A percentile compares a stretch with the other conserved stretches of the same genome.
Conservation (phyloP, 192 early-diverging fungal species). For the Podila horticola region DNA sequence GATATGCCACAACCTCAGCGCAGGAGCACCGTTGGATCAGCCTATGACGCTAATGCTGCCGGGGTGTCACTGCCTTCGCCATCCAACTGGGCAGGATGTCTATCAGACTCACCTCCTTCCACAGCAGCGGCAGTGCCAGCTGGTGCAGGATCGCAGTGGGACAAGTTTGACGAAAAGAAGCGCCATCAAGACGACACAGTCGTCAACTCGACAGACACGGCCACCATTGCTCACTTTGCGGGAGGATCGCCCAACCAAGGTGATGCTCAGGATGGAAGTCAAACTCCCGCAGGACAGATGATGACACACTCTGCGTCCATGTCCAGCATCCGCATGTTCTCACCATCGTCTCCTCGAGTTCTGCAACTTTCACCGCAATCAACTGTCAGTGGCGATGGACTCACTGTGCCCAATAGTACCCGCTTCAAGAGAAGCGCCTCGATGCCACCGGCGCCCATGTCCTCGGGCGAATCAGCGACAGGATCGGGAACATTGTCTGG, state of each 20-base stretch:
- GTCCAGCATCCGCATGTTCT: constrained; percentile 7
- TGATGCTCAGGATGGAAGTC: neutral
- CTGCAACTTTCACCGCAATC: neutral
- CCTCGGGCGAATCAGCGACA: neutral
- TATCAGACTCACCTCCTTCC: constrained; percentile 6
- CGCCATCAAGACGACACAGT: neutral
- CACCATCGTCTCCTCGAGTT: neutral
- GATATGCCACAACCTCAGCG: neutral
- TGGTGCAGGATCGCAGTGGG: neutral
- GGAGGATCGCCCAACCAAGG: neutral
- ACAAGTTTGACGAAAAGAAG: neutral
- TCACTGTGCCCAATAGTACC: neutral
- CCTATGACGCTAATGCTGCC: neutral
- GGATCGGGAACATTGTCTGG: neutral
- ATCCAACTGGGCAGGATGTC: constrained; percentile 33
- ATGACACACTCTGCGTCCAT: constrained; percentile 8
- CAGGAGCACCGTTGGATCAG: constrained; percentile 15
- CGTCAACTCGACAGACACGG: neutral
- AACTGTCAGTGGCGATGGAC: neutral
- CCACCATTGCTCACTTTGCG: neutral
- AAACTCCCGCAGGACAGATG: neutral
- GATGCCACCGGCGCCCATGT: constrained; percentile 4
- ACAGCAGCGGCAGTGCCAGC: neutral
- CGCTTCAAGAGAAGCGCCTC: constrained; percentile 7
- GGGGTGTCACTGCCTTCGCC: constrained; percentile 18